Base-by-base conservation (phyloP, 768 basidiomycete genomes). In the Mycena rebaudengoi region DNA sequence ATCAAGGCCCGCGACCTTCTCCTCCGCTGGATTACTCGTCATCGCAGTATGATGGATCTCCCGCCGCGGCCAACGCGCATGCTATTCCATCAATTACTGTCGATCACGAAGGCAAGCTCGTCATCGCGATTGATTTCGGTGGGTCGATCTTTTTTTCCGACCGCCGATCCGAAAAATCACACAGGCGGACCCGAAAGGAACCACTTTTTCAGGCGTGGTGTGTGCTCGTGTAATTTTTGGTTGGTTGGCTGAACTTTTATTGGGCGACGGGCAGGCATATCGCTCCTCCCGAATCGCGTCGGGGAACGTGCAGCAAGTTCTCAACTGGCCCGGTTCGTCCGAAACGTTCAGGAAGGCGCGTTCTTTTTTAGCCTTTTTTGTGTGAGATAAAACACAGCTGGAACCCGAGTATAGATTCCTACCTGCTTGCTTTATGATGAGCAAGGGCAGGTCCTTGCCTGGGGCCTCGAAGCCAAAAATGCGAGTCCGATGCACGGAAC, bases 121-220 rank as follows among this genome's bases (percentile, higher is more conserved):
- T 91, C 12, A 82, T 94, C 20, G 87, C 92, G 5, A 93, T 94
- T 64, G 92, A 94, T 76, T 94, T 94, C 70, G 92, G 91, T 91
- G 66, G 62, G 84, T 75, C n/a, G n/a, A n/a, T 61, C 54, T 28
- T 29, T 11, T 50, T n/a, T n/a, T n/a, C n/a, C n/a, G n/a, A n/a
- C n/a, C n/a, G n/a, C n/a, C n/a, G n/a, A n/a, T n/a, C n/a, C n/a
- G n/a, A n/a, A n/a, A n/a, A n/a, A n/a, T n/a, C n/a, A n/a, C n/a
- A n/a, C n/a, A n/a, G n/a, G n/a, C n/a, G n/a, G n/a, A n/a, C n/a
- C n/a, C n/a, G n/a, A n/a, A 68, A 94, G 92, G 92, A 76, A 94
- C 93, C 3, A 95, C 92, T 5, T 94, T 94, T 77, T 94, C 92
- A 25, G 93, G 93, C 62, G 90, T 95, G 62, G 92, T 93, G 74